phyloP scores from a whole-genome alignment of 768 basidiomycete genomes.

The Ramaria sp. region DNA sequence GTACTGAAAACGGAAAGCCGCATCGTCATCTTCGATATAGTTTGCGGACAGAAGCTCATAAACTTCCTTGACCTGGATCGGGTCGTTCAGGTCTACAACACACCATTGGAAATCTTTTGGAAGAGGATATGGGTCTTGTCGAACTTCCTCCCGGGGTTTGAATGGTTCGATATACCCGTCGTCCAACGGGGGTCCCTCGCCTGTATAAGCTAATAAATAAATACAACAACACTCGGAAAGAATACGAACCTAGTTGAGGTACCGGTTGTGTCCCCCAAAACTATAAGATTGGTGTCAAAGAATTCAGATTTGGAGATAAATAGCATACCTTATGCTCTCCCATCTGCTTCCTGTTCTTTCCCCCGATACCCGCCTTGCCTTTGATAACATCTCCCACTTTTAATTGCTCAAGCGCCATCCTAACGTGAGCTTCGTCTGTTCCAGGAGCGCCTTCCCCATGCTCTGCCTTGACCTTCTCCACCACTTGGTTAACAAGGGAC shows the following conservation, averaged over 20 bases:
- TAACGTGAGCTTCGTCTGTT: constrained; percentile 55
- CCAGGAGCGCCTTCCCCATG: constrained; percentile 32
- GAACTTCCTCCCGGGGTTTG: constrained; percentile 64
- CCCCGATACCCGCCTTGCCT: constrained; percentile 69
- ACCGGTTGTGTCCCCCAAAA: constrained; percentile 99
- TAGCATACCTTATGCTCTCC: constrained; percentile 77
- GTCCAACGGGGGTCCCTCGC: constrained; percentile 49
- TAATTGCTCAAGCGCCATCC: constrained; percentile 61
- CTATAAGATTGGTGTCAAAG: constrained; percentile 26
- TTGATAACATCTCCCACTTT: constrained; percentile 79
- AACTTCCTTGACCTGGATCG: constrained; percentile 77
- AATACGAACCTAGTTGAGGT: constrained; percentile 59
- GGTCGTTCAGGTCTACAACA: constrained; percentile 65
- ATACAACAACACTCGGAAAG: neutral
- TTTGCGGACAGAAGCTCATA: constrained; percentile 85
- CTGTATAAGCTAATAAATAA: constrained; percentile 24
- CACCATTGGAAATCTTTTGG: constrained; percentile 94
- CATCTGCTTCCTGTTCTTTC: constrained; percentile 67
- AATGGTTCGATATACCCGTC: constrained; percentile 89
- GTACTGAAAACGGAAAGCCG: constrained; percentile 95
- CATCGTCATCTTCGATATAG: constrained; percentile 95
- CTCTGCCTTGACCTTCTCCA: constrained; percentile 55
- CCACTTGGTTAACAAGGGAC: constrained; percentile 53
- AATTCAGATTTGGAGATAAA: constrained; percentile 2
- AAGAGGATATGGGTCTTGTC: constrained; percentile 78